Evolutionary conservation across 176 grass and related monocot genomes (phyloP), one percentile per base, ranked within the genome.

Genomic region (Zoysia japonica): DNA sequence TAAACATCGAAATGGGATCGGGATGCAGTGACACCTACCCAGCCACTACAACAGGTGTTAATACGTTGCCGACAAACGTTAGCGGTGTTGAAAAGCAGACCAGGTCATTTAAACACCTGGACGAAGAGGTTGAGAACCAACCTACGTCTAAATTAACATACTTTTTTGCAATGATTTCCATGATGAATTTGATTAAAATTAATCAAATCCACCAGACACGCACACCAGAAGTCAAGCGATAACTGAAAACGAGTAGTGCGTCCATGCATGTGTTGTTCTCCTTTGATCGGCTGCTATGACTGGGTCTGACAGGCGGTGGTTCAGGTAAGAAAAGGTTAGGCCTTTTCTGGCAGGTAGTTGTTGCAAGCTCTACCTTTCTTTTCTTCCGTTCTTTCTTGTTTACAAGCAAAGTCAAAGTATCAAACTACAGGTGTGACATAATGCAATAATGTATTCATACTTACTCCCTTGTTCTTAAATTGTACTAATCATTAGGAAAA

Each of bases 341-440:
- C 81, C 71, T 84, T 84, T 88, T 88, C 64, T 61, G 81, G 86
- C 76, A 63, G 81, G 70, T 59, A 61, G 74, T 39, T 17, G 62
- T 19, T 19, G 17, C 61, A 66, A 38, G 12, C 36, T 70, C 49
- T 5, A 16, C 61, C 75, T 65, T 54, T 6, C 19, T 70, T 65
- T 52, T 11, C 47, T n/a, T 71, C 19, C 47, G 54, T 53, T 84
- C 63, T 54, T 53, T 84, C 63, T 13, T 75, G 10, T 19, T 84
- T 68, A 61, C 16, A 80, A 65, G 64, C 70, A 80, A 84, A 84
- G 70, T 88, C 87, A 88, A 88, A 79, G 19, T 64, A 75, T 71
- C 87, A 88, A 79, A 74, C 19, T 64, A 72, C 59, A 55, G 47
- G 35, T 46, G 19, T 28, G 28, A 28, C 71, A 57, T 61, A 42